Evolutionary conservation across 2,329 filamentous ascomycete species (phyloP).

Genomic region (Pseudogymnoascus sp.): DNA sequence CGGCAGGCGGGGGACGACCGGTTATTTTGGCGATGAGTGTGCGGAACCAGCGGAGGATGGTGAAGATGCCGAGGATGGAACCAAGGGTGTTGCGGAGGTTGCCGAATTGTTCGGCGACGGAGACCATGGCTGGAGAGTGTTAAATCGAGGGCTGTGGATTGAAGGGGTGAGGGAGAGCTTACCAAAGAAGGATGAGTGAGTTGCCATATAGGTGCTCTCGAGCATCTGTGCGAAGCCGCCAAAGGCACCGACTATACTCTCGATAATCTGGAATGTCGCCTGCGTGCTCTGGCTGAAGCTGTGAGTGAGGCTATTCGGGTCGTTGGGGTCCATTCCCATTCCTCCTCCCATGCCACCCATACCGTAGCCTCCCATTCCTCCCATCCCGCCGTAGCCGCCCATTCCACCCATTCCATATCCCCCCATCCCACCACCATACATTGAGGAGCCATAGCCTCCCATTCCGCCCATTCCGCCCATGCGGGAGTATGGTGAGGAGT

Average conservation of each 20-base stretch:
- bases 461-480: slow-evolving; percentile 35
- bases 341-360: slow-evolving; percentile 31
- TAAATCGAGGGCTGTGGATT: slow-evolving; percentile 17
- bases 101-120: slow-evolving; percentile 93
- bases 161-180: slow-evolving; percentile 33
- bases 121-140: slow-evolving; percentile 72
- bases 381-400: slow-evolving; percentile 38
- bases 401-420: slow-evolving; percentile 32
- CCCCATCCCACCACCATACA: slow-evolving; percentile 35
- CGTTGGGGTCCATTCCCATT: slow-evolving; percentile 59
- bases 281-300: slow-evolving; percentile 92
- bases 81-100: slow-evolving; percentile 89
- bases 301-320: slow-evolving; percentile 90
- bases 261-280: slow-evolving; percentile 95
- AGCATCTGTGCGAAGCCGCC: slow-evolving; percentile 98
- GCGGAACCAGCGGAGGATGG: slow-evolving; percentile 87
- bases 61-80: slow-evolving; percentile 91
- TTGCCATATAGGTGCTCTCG: slow-evolving; percentile 99
- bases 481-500: slow-evolving; percentile 46
- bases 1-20: slow-evolving; percentile 80
- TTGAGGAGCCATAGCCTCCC: slow-evolving; percentile 35
- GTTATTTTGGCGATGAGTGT: slow-evolving; percentile 88
- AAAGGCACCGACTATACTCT: slow-evolving; percentile 93
- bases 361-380: slow-evolving; percentile 38
- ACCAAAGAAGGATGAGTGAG: slow-evolving; percentile 98